These are phyloP conservation scores for Amanita subjunquillea DNA, from an alignment of 768 basidiomycete genomes.

Conservation along the genomic window DNA sequence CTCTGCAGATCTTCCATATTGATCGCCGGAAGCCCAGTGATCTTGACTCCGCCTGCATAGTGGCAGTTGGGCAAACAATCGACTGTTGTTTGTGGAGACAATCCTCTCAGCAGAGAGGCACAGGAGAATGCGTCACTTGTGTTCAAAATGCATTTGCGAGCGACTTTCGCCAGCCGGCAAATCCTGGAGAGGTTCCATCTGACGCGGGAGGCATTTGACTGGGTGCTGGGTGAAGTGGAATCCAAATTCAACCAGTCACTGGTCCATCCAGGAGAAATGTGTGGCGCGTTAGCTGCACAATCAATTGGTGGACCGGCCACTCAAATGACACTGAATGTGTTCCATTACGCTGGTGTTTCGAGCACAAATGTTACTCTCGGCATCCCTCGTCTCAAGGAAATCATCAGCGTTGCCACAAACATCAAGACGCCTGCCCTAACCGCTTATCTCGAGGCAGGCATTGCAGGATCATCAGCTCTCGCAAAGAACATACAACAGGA, in stretches of 20 bases:
- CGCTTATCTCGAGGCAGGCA: constrained; percentile 73
- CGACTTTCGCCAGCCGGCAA: constrained; percentile 79
- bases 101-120: constrained; percentile 61
- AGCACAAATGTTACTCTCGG: no score
- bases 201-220: constrained; percentile 63
- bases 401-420: no score
- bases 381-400: no score
- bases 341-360: no score
- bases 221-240: constrained; percentile 95
- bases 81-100: constrained; percentile 81
- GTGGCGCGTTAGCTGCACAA: no score
- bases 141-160: constrained; percentile 90
- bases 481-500: constrained; percentile 91
- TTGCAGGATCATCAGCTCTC: constrained; percentile 44
- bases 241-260: constrained; percentile 91
- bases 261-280: constrained; percentile 84
- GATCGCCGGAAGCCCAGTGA: constrained; percentile 90
- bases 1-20: constrained; percentile 94
- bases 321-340: no score
- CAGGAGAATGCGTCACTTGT: constrained; percentile 85
- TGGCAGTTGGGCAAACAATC: constrained; percentile 66
- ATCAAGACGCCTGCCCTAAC: no score
- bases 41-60: constrained; percentile 78
- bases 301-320: no score
- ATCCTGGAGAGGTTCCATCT: constrained; percentile 65